Evolutionary conservation across 139 green algal species (phyloP).

Genomic region (Chlamydomonas sphaeroides): DNA sequence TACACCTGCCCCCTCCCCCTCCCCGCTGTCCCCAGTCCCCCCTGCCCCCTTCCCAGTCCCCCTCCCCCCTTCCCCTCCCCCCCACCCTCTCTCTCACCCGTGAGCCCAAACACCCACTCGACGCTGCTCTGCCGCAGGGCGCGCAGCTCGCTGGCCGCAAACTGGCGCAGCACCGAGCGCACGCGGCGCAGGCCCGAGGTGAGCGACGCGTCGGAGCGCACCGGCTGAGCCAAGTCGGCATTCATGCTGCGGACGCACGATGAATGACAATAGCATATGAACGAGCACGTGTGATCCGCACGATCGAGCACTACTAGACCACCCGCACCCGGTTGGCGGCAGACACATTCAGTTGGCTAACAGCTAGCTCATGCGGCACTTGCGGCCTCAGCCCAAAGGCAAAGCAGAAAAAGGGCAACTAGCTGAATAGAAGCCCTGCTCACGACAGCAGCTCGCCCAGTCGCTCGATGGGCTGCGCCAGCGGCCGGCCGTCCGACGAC

Average conservation of each 20-base stretch:
- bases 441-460: background rate
- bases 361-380: too few species aligned
- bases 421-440: background rate
- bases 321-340: too few species aligned
- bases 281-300: background rate
- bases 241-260: background rate
- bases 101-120: constrained; percentile 35
- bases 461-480: background rate
- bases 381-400: too few species aligned
- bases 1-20: background rate
- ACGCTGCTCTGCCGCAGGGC: background rate
- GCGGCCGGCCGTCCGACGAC: too few species aligned
- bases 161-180: constrained; percentile 16
- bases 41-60: too few species aligned
- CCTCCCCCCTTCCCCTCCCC: background rate
- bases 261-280: background rate
- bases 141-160: background rate
- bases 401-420: background rate
- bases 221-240: constrained; percentile 5
- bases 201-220: background rate
- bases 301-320: too few species aligned
- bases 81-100: constrained; percentile 3
- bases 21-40: too few species aligned
- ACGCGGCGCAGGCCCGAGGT: background rate
- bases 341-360: too few species aligned